phyloP scores from a whole-genome alignment of 805 yeast genomes.

The Starmerella roubikii region DNA sequence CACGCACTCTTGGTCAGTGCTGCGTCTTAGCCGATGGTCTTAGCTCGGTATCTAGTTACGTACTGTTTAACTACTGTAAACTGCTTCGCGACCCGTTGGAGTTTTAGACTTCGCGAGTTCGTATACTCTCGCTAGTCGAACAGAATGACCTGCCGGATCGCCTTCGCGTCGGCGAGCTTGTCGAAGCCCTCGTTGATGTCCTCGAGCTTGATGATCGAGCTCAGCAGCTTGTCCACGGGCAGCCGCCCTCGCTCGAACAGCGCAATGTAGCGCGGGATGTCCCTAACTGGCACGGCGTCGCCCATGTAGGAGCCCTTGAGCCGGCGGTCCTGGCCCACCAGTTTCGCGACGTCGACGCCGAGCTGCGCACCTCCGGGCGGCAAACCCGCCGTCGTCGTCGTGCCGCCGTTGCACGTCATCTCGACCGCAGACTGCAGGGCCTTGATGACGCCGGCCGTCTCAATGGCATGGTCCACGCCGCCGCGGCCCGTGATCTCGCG shows the following conservation, averaged over 20 bases:
- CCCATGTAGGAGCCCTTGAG: slow-evolving; percentile 96
- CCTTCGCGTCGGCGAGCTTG: slow-evolving; percentile 82
- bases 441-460: slow-evolving; percentile 89
- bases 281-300: slow-evolving; percentile 92
- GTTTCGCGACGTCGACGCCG: slow-evolving; percentile 75
- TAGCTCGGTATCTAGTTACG: too few species aligned
- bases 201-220: slow-evolving; percentile 67
- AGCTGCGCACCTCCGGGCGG: slow-evolving; percentile 97
- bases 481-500: slow-evolving; percentile 80
- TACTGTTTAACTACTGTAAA: too few species aligned
- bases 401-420: slow-evolving; percentile 95
- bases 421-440: slow-evolving; percentile 95
- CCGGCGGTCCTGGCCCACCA: slow-evolving; percentile 96
- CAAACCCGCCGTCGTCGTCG: slow-evolving; percentile 88
- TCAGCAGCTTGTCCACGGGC: slow-evolving; percentile 87
- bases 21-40: too few species aligned
- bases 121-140: neutral
- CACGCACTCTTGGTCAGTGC: too few species aligned
- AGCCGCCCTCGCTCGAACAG: slow-evolving; percentile 69
- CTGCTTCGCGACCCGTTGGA: too few species aligned
- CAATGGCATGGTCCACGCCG: slow-evolving; percentile 89
- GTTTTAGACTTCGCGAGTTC: too few species aligned
- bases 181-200: slow-evolving; percentile 83
- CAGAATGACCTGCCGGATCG: slow-evolving; percentile 73
- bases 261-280: slow-evolving; percentile 78